phyloP scores from a whole-genome alignment of 176 grass and related monocot genomes.

The Carex kokanica region DNA sequence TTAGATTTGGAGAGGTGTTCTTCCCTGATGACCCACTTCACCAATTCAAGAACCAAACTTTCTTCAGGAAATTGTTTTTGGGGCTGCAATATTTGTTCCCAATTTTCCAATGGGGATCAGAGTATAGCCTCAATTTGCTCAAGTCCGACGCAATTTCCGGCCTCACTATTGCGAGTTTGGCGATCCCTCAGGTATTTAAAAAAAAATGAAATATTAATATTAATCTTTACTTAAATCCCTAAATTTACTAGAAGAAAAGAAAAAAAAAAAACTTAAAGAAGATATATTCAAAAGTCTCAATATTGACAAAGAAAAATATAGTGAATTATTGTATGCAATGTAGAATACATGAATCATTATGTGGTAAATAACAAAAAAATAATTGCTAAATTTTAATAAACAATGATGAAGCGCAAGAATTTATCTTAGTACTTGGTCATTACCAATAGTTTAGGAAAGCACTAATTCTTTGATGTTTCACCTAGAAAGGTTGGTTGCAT shows the following conservation, averaged over 20 bases:
- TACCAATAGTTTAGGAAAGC: not conserved
- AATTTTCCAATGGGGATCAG: conserved; percentile 85
- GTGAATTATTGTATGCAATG: not conserved
- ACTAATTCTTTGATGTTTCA: not conserved
- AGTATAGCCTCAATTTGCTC: conserved; percentile 69
- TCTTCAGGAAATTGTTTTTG: conserved; percentile 47
- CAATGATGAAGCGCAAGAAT: not conserved
- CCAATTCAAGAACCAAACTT: conserved; percentile 86
- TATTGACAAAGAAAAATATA: not conserved
- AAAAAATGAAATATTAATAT: not conserved
- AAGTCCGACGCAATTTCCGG: conserved; percentile 88
- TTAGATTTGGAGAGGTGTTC: conserved; percentile 67
- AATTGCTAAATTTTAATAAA: not conserved
- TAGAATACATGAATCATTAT: not conserved
- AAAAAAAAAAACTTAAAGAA: not conserved
- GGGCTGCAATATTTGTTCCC: conserved; percentile 89
- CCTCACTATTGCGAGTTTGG: conserved; percentile 99
- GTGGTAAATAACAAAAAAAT: not conserved
- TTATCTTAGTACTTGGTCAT: not conserved
- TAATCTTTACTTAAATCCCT: not conserved
- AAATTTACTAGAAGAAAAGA: not conserved
- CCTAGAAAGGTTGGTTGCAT: not conserved
- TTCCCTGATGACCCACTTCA: conserved; percentile 93
- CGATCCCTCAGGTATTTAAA: conserved; percentile 68
- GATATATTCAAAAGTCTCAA: not conserved